A percentile compares a stretch with the other conserved stretches of the same genome.
Conservation (phyloP, 2,329 filamentous ascomycete species). For the Leptographium wingfieldii region DNA sequence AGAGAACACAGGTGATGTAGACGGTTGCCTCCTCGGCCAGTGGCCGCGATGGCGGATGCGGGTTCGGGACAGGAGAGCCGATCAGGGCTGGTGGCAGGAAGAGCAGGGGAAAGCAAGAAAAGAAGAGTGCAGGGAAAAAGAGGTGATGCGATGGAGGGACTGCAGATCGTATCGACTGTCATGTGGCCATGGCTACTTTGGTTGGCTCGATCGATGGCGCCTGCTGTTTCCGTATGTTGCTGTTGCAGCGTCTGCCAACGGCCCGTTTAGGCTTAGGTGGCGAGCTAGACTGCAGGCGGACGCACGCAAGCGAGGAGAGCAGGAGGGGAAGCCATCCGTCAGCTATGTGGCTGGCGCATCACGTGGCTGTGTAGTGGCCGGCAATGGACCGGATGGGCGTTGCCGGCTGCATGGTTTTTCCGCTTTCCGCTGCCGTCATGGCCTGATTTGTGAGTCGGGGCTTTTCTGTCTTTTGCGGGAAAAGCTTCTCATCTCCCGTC, state of each 20-base stretch:
- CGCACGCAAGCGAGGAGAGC: no score
- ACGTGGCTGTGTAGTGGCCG: neutral
- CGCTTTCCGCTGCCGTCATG: neutral
- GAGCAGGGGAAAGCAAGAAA: neutral
- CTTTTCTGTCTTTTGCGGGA: conserved; percentile 4
- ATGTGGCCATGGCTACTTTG: no score
- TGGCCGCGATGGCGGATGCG: neutral
- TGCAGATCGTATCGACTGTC: neutral
- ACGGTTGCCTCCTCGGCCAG: neutral
- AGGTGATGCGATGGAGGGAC: neutral
- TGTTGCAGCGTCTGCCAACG: no score
- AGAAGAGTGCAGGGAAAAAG: neutral
- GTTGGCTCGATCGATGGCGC: neutral
- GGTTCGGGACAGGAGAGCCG: neutral
- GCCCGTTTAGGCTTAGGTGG: no score
- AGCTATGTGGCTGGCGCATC: neutral
- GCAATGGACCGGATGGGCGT: neutral
- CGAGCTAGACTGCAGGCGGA: no score
- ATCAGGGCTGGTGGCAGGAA: neutral
- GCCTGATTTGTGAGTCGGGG: conserved; percentile 8
- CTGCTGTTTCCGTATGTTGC: no score
- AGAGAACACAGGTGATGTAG: neutral
- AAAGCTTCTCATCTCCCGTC: conserved; percentile 10
- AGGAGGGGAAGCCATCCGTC: neutral
- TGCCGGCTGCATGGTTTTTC: neutral